phyloP scores from a whole-genome alignment of 2,329 filamentous ascomycete species.

The Aplosporella prunicola region DNA sequence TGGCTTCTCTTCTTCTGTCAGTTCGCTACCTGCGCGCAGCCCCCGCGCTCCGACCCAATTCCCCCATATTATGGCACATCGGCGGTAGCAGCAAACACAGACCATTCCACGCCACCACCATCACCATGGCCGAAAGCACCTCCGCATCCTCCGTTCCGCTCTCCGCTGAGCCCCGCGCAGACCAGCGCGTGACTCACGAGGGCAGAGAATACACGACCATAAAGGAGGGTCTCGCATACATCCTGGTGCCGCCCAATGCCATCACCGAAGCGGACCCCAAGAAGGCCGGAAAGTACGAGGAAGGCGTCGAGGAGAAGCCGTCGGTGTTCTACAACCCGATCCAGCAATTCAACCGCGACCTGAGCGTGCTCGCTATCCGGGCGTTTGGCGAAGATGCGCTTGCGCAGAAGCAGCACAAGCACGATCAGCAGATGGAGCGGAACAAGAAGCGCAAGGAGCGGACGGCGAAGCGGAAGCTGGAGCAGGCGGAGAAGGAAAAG shows the following conservation, averaged over 20 bases:
- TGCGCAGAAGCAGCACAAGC: constrained; percentile 37
- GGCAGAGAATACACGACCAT: constrained; percentile 50
- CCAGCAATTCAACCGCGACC: constrained; percentile 94
- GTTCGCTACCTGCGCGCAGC: constrained; percentile 1
- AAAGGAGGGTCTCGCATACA: constrained; percentile 58
- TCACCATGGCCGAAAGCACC: constrained; percentile 1
- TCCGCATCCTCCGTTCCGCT: constrained; percentile 13
- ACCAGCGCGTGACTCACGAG: constrained; percentile 32
- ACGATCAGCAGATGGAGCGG: constrained; percentile 14
- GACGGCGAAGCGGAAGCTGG: constrained; percentile 13
- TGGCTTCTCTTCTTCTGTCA: background rate
- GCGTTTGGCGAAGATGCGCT: constrained; percentile 66
- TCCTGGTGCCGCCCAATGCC: constrained; percentile 51
- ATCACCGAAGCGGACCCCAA: constrained; percentile 39
- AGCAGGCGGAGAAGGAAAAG: background rate
- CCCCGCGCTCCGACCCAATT: background rate
- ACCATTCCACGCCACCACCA: background rate
- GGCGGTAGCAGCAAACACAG: background rate
- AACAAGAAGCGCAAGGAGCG: constrained; percentile 30
- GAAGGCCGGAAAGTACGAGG: constrained; percentile 27
- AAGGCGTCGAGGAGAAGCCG: constrained; percentile 53
- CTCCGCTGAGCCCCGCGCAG: constrained; percentile 20
- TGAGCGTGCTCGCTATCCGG: constrained; percentile 86
- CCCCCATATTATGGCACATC: background rate
- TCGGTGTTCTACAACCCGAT: constrained; percentile 97